Evolutionary conservation across 495 filamentous ascomycete genomes (phyloP).

Genomic region (Ramalina intermedia): DNA sequence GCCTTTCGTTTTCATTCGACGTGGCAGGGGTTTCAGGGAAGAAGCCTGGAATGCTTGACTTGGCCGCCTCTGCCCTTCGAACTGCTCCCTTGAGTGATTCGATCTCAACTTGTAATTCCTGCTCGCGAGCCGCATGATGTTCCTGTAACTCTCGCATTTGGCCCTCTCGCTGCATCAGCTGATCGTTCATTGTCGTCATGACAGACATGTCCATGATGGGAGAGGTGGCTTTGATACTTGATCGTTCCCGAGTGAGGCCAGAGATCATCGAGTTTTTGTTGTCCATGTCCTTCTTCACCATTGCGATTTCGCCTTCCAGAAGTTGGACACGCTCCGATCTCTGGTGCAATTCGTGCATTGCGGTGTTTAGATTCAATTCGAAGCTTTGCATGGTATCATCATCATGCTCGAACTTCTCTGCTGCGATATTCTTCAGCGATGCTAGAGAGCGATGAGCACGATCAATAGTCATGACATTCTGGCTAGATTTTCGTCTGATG

Average conservation of each 20-base stretch:
- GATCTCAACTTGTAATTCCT: slow-evolving; percentile 55
- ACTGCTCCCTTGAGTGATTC: slow-evolving; percentile 47
- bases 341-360: slow-evolving; percentile 80
- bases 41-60: slow-evolving; percentile 21
- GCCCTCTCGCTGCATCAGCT: slow-evolving; percentile 71
- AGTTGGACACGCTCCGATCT: slow-evolving; percentile 81
- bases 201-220: slow-evolving; percentile 82
- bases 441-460: slow-evolving; percentile 86
- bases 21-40: slow-evolving; percentile 21
- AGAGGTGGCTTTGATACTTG: slow-evolving; percentile 65
- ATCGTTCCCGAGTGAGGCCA: slow-evolving; percentile 80
- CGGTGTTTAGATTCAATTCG: slow-evolving; percentile 77
- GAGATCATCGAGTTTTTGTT: slow-evolving; percentile 87
- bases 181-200: slow-evolving; percentile 73
- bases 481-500: slow-evolving; percentile 86
- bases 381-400: slow-evolving; percentile 85
- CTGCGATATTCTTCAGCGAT: slow-evolving; percentile 71
- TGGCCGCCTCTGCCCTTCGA: slow-evolving; percentile 20
- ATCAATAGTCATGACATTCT: slow-evolving; percentile 79
- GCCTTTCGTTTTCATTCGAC: slow-evolving; percentile 15
- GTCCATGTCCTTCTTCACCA: slow-evolving; percentile 90
- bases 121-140: slow-evolving; percentile 54
- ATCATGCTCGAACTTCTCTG: slow-evolving; percentile 66
- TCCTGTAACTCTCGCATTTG: slow-evolving; percentile 64
- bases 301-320: slow-evolving; percentile 70